phyloP scores from a whole-genome alignment of 1,139 yeast species.

The Zygosaccharomyces pseudobailii region DNA sequence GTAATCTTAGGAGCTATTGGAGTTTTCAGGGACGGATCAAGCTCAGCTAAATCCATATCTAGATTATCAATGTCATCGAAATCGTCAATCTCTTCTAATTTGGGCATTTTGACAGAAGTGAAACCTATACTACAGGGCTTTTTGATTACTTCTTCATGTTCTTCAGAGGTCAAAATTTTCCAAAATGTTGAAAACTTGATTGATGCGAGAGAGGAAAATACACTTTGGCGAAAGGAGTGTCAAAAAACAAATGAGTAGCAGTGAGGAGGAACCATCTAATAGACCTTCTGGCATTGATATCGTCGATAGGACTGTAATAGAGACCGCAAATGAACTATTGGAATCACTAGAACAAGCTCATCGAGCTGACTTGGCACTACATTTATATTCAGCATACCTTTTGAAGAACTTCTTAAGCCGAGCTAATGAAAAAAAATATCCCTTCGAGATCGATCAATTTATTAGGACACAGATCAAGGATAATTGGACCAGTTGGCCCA shows the following conservation, averaged over 20 bases:
- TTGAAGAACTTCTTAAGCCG: conserved; percentile 24
- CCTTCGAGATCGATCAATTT: conserved; percentile 24
- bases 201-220: not conserved
- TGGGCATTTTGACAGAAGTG: conserved; percentile 50
- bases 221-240: no score
- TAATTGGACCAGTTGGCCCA: conserved; percentile 35
- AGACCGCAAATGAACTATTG: conserved; percentile 26
- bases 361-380: conserved; percentile 29
- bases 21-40: conserved; percentile 68
- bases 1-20: conserved; percentile 66
- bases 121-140: conserved; percentile 2
- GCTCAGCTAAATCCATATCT: conserved; percentile 90
- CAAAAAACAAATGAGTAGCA: not conserved
- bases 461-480: conserved; percentile 28
- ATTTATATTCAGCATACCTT: conserved; percentile 31
- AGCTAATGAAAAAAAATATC: conserved; percentile 27
- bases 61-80: conserved; percentile 80
- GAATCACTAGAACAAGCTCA: conserved; percentile 29
- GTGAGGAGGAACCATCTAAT: not conserved
- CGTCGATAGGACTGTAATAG: conserved; percentile 13
- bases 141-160: not conserved
- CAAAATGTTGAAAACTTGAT: not conserved
- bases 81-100: conserved; percentile 78
- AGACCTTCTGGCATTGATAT: not conserved
- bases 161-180: not conserved